Conservation (phyloP, 2,329 filamentous ascomycete species). For the Fusarium austroafricanum region DNA sequence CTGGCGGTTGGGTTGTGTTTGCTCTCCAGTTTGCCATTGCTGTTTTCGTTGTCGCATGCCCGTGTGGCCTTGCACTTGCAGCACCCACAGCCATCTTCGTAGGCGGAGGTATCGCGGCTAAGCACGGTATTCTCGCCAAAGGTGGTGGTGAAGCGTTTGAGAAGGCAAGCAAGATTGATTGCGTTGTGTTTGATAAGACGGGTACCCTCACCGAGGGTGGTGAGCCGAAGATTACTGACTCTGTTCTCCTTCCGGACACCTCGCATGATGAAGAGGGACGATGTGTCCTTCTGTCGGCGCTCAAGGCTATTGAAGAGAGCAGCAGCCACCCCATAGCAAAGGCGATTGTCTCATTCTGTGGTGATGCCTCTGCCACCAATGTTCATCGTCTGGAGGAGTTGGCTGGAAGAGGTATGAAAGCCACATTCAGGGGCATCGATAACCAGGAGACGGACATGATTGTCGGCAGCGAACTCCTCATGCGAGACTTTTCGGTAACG, state of each 20-base stretch:
- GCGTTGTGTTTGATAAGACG: conserved; percentile 90
- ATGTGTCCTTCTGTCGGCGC: conserved; percentile 60
- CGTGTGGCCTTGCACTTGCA: conserved; percentile 85
- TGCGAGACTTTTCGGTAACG: conserved; percentile 61
- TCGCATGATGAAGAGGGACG: conserved; percentile 39
- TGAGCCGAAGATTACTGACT: conserved; percentile 75
- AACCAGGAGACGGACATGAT: conserved; percentile 61
- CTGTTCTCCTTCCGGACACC: conserved; percentile 54
- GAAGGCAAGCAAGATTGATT: conserved; percentile 81
- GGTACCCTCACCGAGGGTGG: conserved; percentile 82
- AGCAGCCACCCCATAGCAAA: conserved; percentile 81
- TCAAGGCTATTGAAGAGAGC: conserved; percentile 74
- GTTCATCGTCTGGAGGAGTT: conserved; percentile 70
- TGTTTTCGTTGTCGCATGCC: conserved; percentile 88
- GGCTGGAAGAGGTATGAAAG: conserved; percentile 77
- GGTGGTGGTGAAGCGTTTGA: conserved; percentile 89
- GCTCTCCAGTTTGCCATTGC: conserved; percentile 85
- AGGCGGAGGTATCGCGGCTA: conserved; percentile 81
- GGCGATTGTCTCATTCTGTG: conserved; percentile 74
- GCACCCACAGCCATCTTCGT: conserved; percentile 89
- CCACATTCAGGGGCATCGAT: conserved; percentile 48
- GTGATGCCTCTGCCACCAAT: conserved; percentile 49
- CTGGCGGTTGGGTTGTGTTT: conserved; percentile 77
- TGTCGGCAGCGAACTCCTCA: conserved; percentile 79
- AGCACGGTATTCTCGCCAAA: conserved; percentile 83